Conservation (phyloP, 1,139 yeast genomes). For the Casaregolazyma suthepensis region DNA sequence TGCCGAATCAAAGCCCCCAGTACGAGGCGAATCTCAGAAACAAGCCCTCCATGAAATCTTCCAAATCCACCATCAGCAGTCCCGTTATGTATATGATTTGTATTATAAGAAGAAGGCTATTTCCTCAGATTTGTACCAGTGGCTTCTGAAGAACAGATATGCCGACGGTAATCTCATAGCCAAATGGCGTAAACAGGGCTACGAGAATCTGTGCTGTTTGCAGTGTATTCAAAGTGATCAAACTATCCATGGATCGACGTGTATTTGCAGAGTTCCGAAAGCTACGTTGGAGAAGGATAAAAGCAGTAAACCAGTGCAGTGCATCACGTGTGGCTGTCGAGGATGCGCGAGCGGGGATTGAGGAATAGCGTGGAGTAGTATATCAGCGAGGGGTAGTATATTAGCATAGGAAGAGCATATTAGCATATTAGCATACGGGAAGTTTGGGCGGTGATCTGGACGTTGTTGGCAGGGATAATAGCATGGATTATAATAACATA, state of each 20-base stretch:
- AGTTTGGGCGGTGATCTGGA: too few relatives aligned
- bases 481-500: not conserved
- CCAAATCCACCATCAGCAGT: conserved; percentile 65
- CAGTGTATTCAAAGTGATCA: conserved; percentile 67
- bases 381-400: not conserved
- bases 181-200: conserved; percentile 88
- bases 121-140: conserved; percentile 63
- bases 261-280: conserved; percentile 84
- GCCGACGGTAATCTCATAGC: conserved; percentile 72
- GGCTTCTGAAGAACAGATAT: conserved; percentile 63
- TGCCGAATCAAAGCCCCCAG: conserved; percentile 27
- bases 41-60: conserved; percentile 70
- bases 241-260: conserved; percentile 59
- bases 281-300: conserved; percentile 32
- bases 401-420: not conserved
- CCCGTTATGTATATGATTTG: conserved; percentile 69
- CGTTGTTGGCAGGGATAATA: not conserved
- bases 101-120: conserved; percentile 66
- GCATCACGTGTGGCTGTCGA: conserved; percentile 82
- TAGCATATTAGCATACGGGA: not conserved
- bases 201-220: conserved; percentile 80
- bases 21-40: conserved; percentile 34
- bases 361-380: conserved; percentile 4
- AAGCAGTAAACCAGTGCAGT: conserved; percentile 40
- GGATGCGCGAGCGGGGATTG: conserved; percentile 85